These are phyloP conservation scores for Mariannaea elegans DNA, from an alignment of 2,329 filamentous ascomycete species.

Conservation along the genomic window DNA sequence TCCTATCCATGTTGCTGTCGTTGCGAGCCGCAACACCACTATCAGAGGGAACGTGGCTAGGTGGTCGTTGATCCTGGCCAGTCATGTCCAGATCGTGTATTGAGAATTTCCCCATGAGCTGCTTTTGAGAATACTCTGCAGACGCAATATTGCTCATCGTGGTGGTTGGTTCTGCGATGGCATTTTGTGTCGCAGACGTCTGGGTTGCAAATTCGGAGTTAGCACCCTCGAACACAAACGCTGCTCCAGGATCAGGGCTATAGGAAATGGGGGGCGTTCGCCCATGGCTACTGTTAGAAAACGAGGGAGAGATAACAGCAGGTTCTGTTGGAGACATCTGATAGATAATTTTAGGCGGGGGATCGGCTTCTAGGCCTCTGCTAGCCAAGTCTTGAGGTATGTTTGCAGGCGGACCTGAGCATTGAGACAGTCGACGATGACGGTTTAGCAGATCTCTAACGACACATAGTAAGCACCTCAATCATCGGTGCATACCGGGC, in stretches of 20 bases:
- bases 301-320: neutral
- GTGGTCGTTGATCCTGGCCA: neutral
- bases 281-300: slow-evolving; percentile 1
- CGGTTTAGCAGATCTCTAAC: slow-evolving; percentile 24
- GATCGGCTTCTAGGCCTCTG: neutral
- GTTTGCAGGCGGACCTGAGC: neutral
- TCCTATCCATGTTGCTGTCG: neutral
- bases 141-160: neutral
- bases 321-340: neutral
- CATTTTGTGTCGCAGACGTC: neutral
- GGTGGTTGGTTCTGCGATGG: neutral
- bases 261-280: neutral
- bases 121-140: neutral
- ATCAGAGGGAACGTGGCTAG: neutral
- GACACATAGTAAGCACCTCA: neutral
- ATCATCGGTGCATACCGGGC: no score
- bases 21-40: neutral
- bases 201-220: neutral
- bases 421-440: slow-evolving; percentile 20
- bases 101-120: slow-evolving; percentile 8
- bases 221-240: neutral
- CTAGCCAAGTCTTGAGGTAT: no score
- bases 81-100: neutral
- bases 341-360: neutral
- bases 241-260: neutral